A percentile compares a stretch with the other conserved stretches of the same genome.
Evolutionary conservation across 805 yeast species (phyloP).

Genomic region (Ogataea sp.): DNA sequence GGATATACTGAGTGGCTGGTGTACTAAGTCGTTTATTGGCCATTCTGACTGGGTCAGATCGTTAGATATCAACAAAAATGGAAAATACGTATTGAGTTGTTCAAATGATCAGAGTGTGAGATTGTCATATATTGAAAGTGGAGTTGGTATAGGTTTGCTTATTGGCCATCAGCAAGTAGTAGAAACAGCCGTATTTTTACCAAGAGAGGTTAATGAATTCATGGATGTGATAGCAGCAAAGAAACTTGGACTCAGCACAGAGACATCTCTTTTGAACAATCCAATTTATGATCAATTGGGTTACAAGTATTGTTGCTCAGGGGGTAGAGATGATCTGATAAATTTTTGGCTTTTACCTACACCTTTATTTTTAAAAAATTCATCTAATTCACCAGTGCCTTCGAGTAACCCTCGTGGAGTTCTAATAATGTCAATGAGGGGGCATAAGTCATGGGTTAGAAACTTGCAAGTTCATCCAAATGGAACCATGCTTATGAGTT

Average conservation of each 20-base stretch:
- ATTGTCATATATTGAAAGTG: constrained; percentile 51
- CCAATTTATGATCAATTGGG: constrained; percentile 33
- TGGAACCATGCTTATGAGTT: constrained; percentile 60
- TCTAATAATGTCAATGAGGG: constrained; percentile 48
- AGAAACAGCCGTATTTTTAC: constrained; percentile 65
- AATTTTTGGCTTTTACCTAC: constrained; percentile 73
- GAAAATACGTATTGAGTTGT: constrained; percentile 59
- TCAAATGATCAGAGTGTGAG: constrained; percentile 74
- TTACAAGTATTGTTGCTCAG: constrained; percentile 67
- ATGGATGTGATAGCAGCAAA: constrained; percentile 36
- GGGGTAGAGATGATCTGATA: constrained; percentile 70
- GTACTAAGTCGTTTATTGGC: constrained; percentile 57
- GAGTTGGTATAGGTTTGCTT: constrained; percentile 58
- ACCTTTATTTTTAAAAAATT: constrained; percentile 47
- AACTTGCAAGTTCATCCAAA: constrained; percentile 65
- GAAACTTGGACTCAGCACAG: neutral
- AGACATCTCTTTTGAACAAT: constrained; percentile 5
- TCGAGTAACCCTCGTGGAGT: constrained; percentile 54
- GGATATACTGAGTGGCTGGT: constrained; percentile 64
- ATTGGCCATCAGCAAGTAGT: constrained; percentile 80
- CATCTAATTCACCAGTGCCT: constrained; percentile 46
- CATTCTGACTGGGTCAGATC: constrained; percentile 88
- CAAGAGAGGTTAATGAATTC: constrained; percentile 36
- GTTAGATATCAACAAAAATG: constrained; percentile 39
- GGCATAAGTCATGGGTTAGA: constrained; percentile 86